Evolutionary conservation across 1,284 basidiomycete genomes (phyloP), one percentile per base, ranked within the genome.

Genomic region (Ceratobasidium sp.): DNA sequence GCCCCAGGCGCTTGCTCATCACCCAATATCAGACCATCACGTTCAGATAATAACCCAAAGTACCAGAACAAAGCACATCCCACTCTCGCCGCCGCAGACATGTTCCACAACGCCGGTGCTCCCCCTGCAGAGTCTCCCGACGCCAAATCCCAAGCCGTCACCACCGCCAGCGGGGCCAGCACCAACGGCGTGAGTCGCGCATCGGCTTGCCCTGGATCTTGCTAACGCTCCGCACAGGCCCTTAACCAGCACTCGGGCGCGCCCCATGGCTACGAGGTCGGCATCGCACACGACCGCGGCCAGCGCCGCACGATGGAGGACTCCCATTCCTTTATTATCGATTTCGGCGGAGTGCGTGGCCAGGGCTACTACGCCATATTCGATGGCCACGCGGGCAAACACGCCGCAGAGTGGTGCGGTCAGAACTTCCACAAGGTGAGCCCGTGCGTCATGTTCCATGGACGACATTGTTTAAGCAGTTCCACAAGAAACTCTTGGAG

Each of bases 321-420:
- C 80, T 89, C 96, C 0, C 96, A 99, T 80, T 94, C 94, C 36
- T 98, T 98, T 78, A 88, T 98, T 69, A 92, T 96, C 76, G 95
- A 98, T 79, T 99, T 94, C 80, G 95, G 90, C 30, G 88, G 90
- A 41, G 85, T 99, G 14, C 88, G 90, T 55, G 97, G 97, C 0
- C 97, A 99, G 80, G 96, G 95, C 8, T 98, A 97, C 84, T 98
- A 97, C 79, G 96, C 96, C 12, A 90, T 99, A 53, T 99, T 99
- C 78, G 97, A 99, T 78, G 97, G 97, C 2, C 97, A 99, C 79
- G 97, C 97, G 0, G 97, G 97, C 23, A 98, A 98, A 80, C 94
- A 98, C 78, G 95, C 97, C 23, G 97, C 97, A 23, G 97, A 99
- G 80, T 99, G 96, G 96, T 99, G 97, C 81, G 96, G 97, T 28